Percentiles rank a stretch among this genome's conserved stretches.
phyloP scores from a whole-genome alignment of 176 grass and related monocot species.

The Oryza glaberrima region DNA sequence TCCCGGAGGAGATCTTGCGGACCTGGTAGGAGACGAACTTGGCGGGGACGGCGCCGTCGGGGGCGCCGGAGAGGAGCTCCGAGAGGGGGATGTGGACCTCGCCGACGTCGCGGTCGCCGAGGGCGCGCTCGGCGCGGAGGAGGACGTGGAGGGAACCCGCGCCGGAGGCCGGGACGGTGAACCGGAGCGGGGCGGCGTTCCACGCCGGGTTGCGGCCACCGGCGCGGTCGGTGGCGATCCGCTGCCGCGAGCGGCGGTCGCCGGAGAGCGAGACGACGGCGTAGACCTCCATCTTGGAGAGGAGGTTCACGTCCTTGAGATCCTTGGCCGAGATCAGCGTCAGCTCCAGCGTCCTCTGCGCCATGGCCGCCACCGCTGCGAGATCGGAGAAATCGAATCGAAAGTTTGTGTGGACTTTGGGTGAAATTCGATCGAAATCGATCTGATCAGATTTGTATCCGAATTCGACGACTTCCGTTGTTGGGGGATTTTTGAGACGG shows the following conservation, averaged over 20 bases:
- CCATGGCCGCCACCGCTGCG: conserved; percentile 39
- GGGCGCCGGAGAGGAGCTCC: conserved; percentile 57
- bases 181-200: conserved; percentile 65
- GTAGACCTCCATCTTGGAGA: conserved; percentile 84
- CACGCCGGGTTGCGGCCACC: conserved; percentile 73
- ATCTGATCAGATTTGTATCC: neutral
- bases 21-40: conserved; percentile 84
- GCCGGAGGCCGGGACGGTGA: conserved; percentile 46
- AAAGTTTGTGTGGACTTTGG: neutral
- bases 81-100: conserved; percentile 80
- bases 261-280: conserved; percentile 70
- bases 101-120: conserved; percentile 79
- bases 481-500: neutral
- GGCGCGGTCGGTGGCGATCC: conserved; percentile 52
- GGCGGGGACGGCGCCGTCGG: conserved; percentile 43
- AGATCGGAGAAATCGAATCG: neutral
- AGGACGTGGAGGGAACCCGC: conserved; percentile 48
- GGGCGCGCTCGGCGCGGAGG: conserved; percentile 63
- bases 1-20: conserved; percentile 58
- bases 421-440: neutral
- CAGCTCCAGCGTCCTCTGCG: conserved; percentile 62
- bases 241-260: conserved; percentile 56
- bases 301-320: conserved; percentile 75
- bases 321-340: conserved; percentile 83
- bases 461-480: neutral